Percentiles rank a stretch among this genome's conserved stretches.
Conservation (phyloP, 2,329 filamentous ascomycete species). For the Thyridium curvatum region DNA sequence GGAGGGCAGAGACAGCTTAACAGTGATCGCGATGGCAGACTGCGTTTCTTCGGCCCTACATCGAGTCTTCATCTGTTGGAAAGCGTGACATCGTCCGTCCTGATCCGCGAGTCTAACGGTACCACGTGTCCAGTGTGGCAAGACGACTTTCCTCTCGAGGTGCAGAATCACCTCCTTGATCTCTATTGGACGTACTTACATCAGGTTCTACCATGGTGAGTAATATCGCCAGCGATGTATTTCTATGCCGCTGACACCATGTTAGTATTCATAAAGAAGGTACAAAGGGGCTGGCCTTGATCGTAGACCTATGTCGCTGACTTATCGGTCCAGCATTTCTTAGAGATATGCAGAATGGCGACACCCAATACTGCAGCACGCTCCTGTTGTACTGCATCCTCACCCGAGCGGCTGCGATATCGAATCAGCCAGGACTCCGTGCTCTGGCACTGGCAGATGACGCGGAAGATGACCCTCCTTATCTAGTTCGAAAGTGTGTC, state of each 20-base stretch:
- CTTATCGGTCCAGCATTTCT: too few species aligned
- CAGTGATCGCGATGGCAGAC: constrained; percentile 2
- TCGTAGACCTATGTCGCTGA: too few species aligned
- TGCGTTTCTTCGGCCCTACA: constrained; percentile 3
- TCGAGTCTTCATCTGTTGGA: constrained; percentile 1
- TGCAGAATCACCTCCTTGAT: constrained; percentile 3
- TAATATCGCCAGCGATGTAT: too few species aligned
- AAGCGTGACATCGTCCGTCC: constrained; percentile 2
- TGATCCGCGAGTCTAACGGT: not conserved
- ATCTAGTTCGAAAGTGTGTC: constrained; percentile 1
- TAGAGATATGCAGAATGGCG: too few species aligned
- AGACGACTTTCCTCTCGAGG: not conserved
- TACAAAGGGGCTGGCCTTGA: too few species aligned
- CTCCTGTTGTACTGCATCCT: too few species aligned
- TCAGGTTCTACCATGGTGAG: constrained; percentile 1
- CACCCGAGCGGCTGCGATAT: too few species aligned
- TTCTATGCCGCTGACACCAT: too few species aligned
- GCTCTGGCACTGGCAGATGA: not conserved
- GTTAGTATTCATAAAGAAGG: too few species aligned
- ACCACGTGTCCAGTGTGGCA: constrained; percentile 3
- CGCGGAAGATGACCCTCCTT: not conserved
- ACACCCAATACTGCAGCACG: too few species aligned
- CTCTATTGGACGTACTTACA: constrained; percentile 6
- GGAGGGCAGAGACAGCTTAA: constrained; percentile 4
- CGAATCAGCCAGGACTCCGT: too few species aligned